These are phyloP conservation scores for Lepiota brunneoincarnata DNA, from an alignment of 768 basidiomycete genomes.

Conservation along the genomic window DNA sequence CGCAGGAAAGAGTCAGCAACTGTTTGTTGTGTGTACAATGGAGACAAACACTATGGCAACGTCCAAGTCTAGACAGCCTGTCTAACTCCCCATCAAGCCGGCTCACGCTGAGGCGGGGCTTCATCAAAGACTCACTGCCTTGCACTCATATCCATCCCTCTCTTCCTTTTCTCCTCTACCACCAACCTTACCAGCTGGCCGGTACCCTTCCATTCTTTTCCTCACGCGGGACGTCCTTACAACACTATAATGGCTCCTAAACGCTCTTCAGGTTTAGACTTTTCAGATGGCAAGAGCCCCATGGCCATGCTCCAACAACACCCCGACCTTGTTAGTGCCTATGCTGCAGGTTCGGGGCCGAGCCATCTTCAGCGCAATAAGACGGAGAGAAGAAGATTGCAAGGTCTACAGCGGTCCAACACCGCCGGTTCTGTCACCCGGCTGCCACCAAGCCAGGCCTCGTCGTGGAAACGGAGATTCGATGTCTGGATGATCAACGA, in stretches of 20 bases:
- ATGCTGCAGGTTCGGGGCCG: constrained; percentile 29
- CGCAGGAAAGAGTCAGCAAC: neutral
- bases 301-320: constrained; percentile 47
- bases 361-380: constrained; percentile 78
- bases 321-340: constrained; percentile 37
- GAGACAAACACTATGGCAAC: constrained; percentile 9
- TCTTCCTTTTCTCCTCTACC: constrained; percentile 21
- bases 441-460: constrained; percentile 30
- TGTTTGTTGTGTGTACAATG: neutral
- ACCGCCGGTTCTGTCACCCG: constrained; percentile 29
- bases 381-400: constrained; percentile 78
- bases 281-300: constrained; percentile 49
- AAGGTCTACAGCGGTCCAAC: constrained; percentile 74
- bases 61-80: neutral
- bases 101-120: neutral
- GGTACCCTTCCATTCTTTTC: constrained; percentile 40
- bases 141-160: constrained; percentile 3
- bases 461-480: constrained; percentile 42
- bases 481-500: constrained; percentile 94
- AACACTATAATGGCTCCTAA: constrained; percentile 29
- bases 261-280: constrained; percentile 66
- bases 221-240: constrained; percentile 37
- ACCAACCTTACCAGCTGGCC: constrained; percentile 41
- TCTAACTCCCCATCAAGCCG: constrained; percentile 5
- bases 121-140: neutral